Evolutionary conservation across 768 basidiomycete genomes (phyloP).

Genomic region (Tylopilus intermedius): DNA sequence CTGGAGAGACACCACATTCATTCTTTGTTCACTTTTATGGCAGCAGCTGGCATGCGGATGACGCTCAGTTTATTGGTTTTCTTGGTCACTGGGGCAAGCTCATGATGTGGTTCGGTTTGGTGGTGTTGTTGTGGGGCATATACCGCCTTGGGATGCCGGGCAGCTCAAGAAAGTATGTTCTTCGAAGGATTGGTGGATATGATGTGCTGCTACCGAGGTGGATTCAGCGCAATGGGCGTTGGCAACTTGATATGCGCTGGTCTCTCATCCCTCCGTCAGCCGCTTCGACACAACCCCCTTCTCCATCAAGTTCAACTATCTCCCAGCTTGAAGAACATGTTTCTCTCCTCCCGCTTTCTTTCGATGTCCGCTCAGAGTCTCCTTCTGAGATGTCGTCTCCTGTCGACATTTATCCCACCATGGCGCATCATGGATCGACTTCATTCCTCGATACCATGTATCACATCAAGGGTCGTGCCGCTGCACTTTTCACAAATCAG

Average conservation of each 20-base stretch:
- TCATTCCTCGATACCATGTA: conserved; percentile 51
- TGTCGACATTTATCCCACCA: conserved; percentile 38
- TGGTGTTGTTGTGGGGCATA: conserved; percentile 66
- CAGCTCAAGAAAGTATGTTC: conserved; percentile 55
- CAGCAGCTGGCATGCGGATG: conserved; percentile 97
- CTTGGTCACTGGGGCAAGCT: conserved; percentile 83
- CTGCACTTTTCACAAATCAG: conserved; percentile 41
- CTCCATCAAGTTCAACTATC: conserved; percentile 45
- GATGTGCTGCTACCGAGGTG: conserved; percentile 75
- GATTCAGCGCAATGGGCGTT: conserved; percentile 64
- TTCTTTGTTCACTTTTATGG: conserved; percentile 99
- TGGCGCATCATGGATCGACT: conserved; percentile 32
- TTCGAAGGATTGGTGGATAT: conserved; percentile 65
- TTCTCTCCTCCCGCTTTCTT: conserved; percentile 59
- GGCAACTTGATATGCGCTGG: conserved; percentile 65
- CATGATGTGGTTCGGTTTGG: conserved; percentile 80
- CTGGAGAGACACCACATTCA: conserved; percentile 77
- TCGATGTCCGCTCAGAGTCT: conserved; percentile 54
- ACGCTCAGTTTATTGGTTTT: conserved; percentile 96
- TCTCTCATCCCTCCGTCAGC: conserved; percentile 44
- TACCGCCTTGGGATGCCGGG: conserved; percentile 51
- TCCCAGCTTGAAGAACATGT: conserved; percentile 47
- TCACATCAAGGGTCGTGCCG: conserved; percentile 52
- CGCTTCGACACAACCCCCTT: conserved; percentile 37
- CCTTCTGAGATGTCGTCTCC: conserved; percentile 46